Base-by-base conservation (phyloP, 2,329 filamentous ascomycete species). In the Xylariaceae sp. region DNA sequence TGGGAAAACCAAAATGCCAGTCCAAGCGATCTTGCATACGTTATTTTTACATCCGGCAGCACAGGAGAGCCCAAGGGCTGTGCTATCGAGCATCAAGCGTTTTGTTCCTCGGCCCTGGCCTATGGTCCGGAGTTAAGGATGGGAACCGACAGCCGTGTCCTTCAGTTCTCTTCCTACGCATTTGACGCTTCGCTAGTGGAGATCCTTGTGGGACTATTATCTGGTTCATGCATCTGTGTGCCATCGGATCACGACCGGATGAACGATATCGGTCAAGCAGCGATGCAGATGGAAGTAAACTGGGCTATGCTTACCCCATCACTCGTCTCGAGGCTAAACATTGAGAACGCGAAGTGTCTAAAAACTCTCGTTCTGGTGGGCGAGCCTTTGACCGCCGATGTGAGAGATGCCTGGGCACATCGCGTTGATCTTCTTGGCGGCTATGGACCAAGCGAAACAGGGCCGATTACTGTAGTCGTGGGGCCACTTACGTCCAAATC, bases 231-330 rank as follows among this genome's bases (percentile, higher is more conserved):
- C 18, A 32, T 50, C 39, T 50, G 48, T 23, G 40, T 50, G 20
- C 48, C 48, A 15, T 50, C 48, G 7, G 48, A 50, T 23, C 20
- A 50, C 16, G 48, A 50, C 15, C 15, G 29, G 2, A 50, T 50
- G 48, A 50, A 44, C 33, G 39, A 50, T 32, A 18, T 50, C 4
- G 39, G 30, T 10, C 23, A 40, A 15, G 48, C 48, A 6, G 48
- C 33, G 4, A 18, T 15, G 40, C 39, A 39, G 10, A 43, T 50
- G 48, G 15, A 26, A 10, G 48, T n/a, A 23, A 50, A 50, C 4
- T 50, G 37, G 29, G 48, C 48, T 10, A 50, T 30, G 15, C 37
- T 50, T n/a, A 50, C 48, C 15, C 48, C 48, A 13, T 50, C 48
- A 13, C 30, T 50, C 3, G 40, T 43, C 18, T 44, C 48, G 16